phyloP scores from a whole-genome alignment of 176 grass and related monocot genomes.

The Stipa capillata region DNA sequence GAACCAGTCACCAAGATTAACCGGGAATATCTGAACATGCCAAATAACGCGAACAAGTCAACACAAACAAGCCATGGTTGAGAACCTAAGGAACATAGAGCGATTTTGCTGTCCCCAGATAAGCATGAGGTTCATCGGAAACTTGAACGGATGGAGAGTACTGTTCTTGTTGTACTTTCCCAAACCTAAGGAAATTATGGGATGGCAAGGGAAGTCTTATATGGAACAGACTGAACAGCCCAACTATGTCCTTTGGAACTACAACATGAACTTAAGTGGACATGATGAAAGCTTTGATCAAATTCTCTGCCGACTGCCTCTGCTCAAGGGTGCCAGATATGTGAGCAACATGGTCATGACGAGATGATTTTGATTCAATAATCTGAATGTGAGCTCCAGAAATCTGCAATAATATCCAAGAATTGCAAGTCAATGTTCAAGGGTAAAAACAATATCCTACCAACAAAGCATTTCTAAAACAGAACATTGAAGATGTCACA shows the following conservation, averaged over 20 bases:
- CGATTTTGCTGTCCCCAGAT: constrained; percentile 1
- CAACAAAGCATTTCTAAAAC: neutral
- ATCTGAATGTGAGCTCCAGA: constrained; percentile 90
- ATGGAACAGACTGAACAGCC: constrained; percentile 12
- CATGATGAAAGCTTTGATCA: constrained; percentile 94
- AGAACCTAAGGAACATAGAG: constrained; percentile 31
- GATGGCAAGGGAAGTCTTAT: constrained; percentile 9
- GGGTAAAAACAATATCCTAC: neutral
- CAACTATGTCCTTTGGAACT: constrained; percentile 7
- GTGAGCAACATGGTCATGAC: constrained; percentile 70
- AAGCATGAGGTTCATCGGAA: constrained; percentile 27
- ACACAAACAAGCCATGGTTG: constrained; percentile 17
- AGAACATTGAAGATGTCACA: neutral
- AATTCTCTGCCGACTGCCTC: constrained; percentile 82
- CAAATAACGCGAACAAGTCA: constrained; percentile 13
- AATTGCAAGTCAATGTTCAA: neutral
- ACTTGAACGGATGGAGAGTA: constrained; percentile 8
- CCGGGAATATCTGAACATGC: constrained; percentile 5
- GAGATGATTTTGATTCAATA: constrained; percentile 74
- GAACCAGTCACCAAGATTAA: constrained; percentile 8
- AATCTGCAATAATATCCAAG: constrained; percentile 59
- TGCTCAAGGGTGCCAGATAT: constrained; percentile 78
- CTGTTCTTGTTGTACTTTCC: neutral
- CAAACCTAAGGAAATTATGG: constrained; percentile 18
- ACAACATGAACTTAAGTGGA: constrained; percentile 48